Conservation (phyloP, 106 monocot species). For the Ottelia alismoides region DNA sequence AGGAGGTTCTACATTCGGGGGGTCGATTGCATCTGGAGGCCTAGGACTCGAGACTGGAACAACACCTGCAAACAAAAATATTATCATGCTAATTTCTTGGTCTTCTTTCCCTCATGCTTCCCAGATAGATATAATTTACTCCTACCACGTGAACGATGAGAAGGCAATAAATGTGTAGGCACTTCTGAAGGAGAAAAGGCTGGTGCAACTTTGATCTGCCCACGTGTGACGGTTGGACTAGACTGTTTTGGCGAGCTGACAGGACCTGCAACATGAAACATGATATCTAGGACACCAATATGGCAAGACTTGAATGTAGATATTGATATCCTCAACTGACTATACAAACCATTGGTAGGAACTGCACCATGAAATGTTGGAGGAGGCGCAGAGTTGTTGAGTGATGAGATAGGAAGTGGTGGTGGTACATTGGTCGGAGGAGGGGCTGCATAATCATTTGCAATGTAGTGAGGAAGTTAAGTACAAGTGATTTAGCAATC, state of each 20-base stretch:
- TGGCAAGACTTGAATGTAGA: neutral
- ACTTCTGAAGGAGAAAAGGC: conserved; percentile 24
- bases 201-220: conserved; percentile 8
- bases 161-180: conserved; percentile 1
- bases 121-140: conserved; percentile 13
- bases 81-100: neutral
- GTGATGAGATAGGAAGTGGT: neutral
- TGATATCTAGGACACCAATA: neutral
- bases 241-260: conserved; percentile 18
- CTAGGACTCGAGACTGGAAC: conserved; percentile 34
- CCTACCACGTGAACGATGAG: conserved; percentile 13
- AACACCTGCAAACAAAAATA: conserved; percentile 23
- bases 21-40: conserved; percentile 14
- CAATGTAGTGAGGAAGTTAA: too few relatives aligned
- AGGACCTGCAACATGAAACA: conserved; percentile 21
- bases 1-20: too few relatives aligned
- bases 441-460: neutral
- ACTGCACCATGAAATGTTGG: neutral
- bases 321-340: neutral
- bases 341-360: neutral
- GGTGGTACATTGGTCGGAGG: neutral
- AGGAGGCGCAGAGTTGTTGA: neutral
- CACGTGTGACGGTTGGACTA: conserved; percentile 6
- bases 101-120: neutral
- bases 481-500: too few relatives aligned